phyloP scores from a whole-genome alignment of 192 early-diverging fungal species.

The Coemansia sp. region DNA sequence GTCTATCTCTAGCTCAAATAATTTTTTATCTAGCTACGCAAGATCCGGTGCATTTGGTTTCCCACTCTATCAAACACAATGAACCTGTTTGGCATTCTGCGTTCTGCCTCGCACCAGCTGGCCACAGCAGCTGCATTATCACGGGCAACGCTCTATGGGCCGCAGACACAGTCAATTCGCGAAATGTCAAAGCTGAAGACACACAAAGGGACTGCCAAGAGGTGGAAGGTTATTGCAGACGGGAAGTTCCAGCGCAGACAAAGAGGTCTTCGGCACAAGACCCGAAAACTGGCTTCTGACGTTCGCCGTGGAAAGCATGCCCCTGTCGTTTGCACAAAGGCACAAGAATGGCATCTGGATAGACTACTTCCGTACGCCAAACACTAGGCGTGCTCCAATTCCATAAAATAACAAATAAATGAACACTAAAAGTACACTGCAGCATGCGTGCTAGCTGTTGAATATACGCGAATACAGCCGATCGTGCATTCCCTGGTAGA shows the following conservation, averaged over 20 bases:
- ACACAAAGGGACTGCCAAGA: slow-evolving; percentile 51
- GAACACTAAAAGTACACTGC: not conserved
- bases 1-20: too few species aligned
- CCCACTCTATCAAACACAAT: not conserved
- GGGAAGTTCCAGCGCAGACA: slow-evolving; percentile 46
- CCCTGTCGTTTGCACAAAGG: slow-evolving; percentile 42
- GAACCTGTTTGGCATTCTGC: slow-evolving; percentile 16
- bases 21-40: too few species aligned
- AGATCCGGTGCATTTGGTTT: not conserved
- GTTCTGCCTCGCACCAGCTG: slow-evolving; percentile 19
- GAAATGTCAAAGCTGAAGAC: slow-evolving; percentile 53
- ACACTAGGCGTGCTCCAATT: not conserved
- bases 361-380: slow-evolving; percentile 40
- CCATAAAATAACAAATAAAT: not conserved
- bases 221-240: slow-evolving; percentile 51
- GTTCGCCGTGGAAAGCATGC: slow-evolving; percentile 46
- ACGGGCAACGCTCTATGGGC: slow-evolving; percentile 25
- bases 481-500: slow-evolving; percentile 77
- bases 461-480: slow-evolving; percentile 74
- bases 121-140: slow-evolving; percentile 4
- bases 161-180: slow-evolving; percentile 46
- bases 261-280: slow-evolving; percentile 43
- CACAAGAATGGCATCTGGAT: slow-evolving; percentile 46
- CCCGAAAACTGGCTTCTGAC: slow-evolving; percentile 36
- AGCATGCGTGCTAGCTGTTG: slow-evolving; percentile 59